Base-by-base conservation (phyloP, 148 eudicot genomes). In the Diospyros lotus region DNA sequence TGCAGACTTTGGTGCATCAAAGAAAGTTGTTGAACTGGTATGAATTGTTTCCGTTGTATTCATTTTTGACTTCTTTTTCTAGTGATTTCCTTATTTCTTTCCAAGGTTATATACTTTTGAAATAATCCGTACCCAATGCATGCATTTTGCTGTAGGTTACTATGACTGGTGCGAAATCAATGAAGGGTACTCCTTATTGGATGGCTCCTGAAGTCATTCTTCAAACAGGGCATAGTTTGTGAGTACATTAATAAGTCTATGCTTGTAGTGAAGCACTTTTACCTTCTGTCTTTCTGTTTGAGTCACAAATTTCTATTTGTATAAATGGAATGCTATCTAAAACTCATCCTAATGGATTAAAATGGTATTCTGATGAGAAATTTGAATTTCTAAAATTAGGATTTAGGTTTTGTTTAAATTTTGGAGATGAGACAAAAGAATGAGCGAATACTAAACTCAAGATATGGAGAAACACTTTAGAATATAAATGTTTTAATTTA, bases 141-240 rank as follows among this genome's bases (percentile, higher is more conserved):
- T 28, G 28, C 28, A 28, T 28, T 28, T 73, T 7, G 68, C 74
- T 4, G 4, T 77, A 95, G 98, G 98, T 94, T 72, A 95, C 98
- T 43, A 86, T 90, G 85, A 92, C 94, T 55, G 98, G 96, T 73
- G 98, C 98, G 58, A 95, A 95, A 77, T 92, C 98, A 80, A 95
- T 95, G 97, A 95, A 92, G 93, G 98, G 97, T 75, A 95, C 98
- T 77, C 91, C 98, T 6, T 92, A 92, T 76, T 95, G 97, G 98
- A 95, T 95, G 98, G 98, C 98, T 83, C 97, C 98, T 76, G 98
- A 95, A 90, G 98, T 95, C 75, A 95, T 95, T 81, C 87, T 86
- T 77, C 98, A 95, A 82, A 95, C 96, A 39, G 97, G 98, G 51
- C 98, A 92, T 82, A 92, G 80, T 80, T 90, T 88, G 97, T 92